Evolutionary conservation across 768 basidiomycete species (phyloP).

Genomic region (Russula compacta): DNA sequence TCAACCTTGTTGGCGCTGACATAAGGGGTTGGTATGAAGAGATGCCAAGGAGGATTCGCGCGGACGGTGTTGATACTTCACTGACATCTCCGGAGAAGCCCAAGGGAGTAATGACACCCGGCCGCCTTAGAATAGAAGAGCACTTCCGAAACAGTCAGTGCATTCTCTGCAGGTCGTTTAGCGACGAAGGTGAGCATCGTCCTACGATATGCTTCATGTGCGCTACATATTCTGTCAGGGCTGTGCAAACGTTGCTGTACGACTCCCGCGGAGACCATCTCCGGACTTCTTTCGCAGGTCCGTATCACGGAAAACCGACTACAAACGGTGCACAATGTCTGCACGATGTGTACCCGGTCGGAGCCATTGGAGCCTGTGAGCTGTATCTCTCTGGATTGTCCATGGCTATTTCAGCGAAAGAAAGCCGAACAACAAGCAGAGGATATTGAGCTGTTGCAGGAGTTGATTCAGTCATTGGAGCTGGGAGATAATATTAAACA

Average conservation of each 20-base stretch:
- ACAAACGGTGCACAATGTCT: slow-evolving; percentile 28
- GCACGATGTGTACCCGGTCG: slow-evolving; percentile 32
- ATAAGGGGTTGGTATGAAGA: slow-evolving; percentile 79
- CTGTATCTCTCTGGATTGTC: slow-evolving; percentile 42
- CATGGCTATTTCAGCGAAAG: slow-evolving; percentile 33
- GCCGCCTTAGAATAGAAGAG: slow-evolving; percentile 53
- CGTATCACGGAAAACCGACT: slow-evolving; percentile 28
- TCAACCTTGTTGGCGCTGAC: slow-evolving; percentile 86
- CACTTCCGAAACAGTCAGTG: slow-evolving; percentile 70
- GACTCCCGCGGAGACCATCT: slow-evolving; percentile 28
- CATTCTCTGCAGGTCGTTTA: slow-evolving; percentile 50
- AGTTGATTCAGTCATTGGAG: slow-evolving; percentile 8
- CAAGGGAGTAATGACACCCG: slow-evolving; percentile 26
- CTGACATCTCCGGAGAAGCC: slow-evolving; percentile 30
- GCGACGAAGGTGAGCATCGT: slow-evolving; percentile 40
- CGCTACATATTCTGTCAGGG: slow-evolving; percentile 28
- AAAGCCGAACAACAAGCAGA: slow-evolving; percentile 22
- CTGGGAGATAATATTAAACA: slow-evolving; percentile 9
- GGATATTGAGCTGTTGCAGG: slow-evolving; percentile 6
- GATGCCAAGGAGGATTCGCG: slow-evolving; percentile 60
- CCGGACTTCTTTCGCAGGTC: slow-evolving; percentile 28
- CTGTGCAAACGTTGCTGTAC: slow-evolving; percentile 19
- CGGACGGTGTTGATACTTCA: slow-evolving; percentile 30
- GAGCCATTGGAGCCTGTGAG: slow-evolving; percentile 28
- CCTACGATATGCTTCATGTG: neutral